These are phyloP conservation scores for Carex scoparia DNA, from an alignment of 176 grass and related monocot species.

Conservation along the genomic window DNA sequence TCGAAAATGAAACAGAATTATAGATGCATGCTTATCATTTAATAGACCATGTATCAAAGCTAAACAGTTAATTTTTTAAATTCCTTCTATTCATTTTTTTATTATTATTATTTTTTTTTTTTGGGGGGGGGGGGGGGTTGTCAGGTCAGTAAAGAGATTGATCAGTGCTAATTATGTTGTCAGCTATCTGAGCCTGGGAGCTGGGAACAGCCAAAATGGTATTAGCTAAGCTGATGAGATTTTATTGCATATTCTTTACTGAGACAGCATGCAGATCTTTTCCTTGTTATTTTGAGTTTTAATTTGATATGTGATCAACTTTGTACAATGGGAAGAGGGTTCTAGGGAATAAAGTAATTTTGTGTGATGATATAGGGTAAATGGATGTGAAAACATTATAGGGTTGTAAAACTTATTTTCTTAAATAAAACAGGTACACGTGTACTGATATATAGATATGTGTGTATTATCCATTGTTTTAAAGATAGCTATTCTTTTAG, in stretches of 20 bases:
- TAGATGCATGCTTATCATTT: neutral
- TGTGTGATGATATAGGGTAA: conserved; percentile 2
- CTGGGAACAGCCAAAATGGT: too few species aligned
- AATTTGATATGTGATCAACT: neutral
- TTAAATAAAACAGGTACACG: neutral
- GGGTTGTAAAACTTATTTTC: neutral
- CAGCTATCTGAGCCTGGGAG: too few species aligned
- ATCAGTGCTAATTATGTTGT: too few species aligned
- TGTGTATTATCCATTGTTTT: neutral
- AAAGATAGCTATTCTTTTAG: conserved; percentile 27
- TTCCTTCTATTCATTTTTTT: too few species aligned
- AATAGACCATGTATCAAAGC: neutral
- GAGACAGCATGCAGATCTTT: neutral
- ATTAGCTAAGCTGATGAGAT: neutral
- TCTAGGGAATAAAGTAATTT: neutral
- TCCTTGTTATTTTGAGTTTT: neutral
- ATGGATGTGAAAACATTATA: neutral
- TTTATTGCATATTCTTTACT: neutral
- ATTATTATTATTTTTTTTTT: too few species aligned
- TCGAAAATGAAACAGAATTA: neutral
- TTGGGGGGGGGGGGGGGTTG: too few species aligned
- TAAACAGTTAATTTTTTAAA: neutral
- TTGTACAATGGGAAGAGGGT: neutral
- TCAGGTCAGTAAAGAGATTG: too few species aligned
- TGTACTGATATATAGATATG: neutral